phyloP scores from a whole-genome alignment of 2,329 filamentous ascomycete species.

The Hymenoscyphus infarciens region DNA sequence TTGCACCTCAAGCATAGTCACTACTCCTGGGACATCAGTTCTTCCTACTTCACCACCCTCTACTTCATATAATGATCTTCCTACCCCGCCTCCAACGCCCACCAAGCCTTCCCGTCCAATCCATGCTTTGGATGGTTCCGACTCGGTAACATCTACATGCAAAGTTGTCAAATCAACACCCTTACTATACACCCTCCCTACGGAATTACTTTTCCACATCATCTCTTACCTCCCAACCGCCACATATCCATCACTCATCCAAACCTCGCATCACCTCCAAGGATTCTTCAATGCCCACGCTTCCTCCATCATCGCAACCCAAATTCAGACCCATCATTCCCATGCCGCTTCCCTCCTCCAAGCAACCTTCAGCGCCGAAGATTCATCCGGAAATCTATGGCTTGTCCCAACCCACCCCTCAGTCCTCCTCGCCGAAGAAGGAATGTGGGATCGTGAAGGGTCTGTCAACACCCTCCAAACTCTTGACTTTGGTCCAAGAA shows the following conservation, averaged over 20 bases:
- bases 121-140: not conserved
- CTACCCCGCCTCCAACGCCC: constrained; percentile 7
- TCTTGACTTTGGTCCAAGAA: not conserved
- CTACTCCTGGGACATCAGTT: not conserved
- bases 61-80: not conserved
- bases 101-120: not conserved
- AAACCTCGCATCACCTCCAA: constrained; percentile 19
- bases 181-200: constrained; percentile 22
- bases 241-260: constrained; percentile 20
- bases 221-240: constrained; percentile 23
- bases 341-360: constrained; percentile 16
- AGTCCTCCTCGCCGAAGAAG: constrained; percentile 14
- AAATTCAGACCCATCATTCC: constrained; percentile 17
- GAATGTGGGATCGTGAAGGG: constrained; percentile 1
- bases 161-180: not conserved
- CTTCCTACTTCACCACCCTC: constrained; percentile 6
- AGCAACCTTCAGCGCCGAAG: constrained; percentile 10
- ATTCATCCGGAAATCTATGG: constrained; percentile 12
- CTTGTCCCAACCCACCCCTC: constrained; percentile 23
- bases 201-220: constrained; percentile 40
- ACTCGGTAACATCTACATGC: not conserved
- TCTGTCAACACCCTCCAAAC: not conserved
- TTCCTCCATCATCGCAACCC: constrained; percentile 24
- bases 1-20: not conserved
- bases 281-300: constrained; percentile 22